These are phyloP conservation scores for Pugionium dolabratum DNA, from an alignment of 345 rosid species.

Conservation along the genomic window DNA sequence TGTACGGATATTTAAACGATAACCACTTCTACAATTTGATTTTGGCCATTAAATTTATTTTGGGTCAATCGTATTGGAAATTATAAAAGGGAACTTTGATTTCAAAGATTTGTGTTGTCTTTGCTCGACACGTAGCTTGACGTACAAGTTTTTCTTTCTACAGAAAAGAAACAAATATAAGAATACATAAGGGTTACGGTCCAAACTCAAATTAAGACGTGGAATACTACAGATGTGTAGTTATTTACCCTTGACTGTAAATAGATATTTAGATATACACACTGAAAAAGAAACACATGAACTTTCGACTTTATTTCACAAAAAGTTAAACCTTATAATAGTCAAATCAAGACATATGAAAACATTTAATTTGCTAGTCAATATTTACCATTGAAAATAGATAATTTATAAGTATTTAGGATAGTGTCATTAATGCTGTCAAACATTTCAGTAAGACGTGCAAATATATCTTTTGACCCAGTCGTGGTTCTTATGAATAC, in stretches of 20 bases:
- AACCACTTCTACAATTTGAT: conserved; percentile 2
- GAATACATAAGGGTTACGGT: conserved; percentile 6
- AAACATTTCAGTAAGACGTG: neutral
- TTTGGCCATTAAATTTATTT: neutral
- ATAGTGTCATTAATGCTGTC: conserved; percentile 6
- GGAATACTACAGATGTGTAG: conserved; percentile 14
- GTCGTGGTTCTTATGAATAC: conserved; percentile 23
- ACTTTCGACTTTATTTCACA: conserved; percentile 5
- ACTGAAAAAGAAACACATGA: neutral
- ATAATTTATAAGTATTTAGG: neutral
- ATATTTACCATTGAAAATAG: conserved; percentile 17
- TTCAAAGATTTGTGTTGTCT: neutral
- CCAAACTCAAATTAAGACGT: conserved; percentile 8
- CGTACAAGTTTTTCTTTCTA: neutral
- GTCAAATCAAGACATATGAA: neutral
- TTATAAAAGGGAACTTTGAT: neutral
- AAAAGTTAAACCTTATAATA: neutral
- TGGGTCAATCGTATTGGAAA: conserved; percentile 18
- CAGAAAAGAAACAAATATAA: neutral
- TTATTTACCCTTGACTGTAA: too few relatives aligned
- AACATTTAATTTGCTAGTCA: conserved; percentile 20
- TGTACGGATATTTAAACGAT: neutral
- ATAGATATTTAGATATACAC: too few relatives aligned
- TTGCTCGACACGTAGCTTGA: conserved; percentile 24
- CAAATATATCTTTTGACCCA: neutral